Evolutionary conservation across 1,139 yeast species (phyloP), one percentile per base, ranked within the genome.

Genomic region (Meyerozyma sp.): DNA sequence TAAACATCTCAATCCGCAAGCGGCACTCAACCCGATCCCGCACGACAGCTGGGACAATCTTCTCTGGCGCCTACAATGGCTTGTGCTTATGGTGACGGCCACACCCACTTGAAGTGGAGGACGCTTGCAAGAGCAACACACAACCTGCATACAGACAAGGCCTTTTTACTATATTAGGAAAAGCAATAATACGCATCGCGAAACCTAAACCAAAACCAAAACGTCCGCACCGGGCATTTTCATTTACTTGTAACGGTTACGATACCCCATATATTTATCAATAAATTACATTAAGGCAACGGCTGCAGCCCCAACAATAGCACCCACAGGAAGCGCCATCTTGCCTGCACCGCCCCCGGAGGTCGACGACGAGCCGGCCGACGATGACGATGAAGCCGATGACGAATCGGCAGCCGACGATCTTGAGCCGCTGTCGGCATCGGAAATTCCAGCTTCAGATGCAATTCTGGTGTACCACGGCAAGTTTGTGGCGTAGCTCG

Each of bases 401-500:
- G 40, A 30, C n/a, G 43, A 37, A 36, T 38, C 16, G 39, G 10
- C 8, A 46, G 36, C 10, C 44, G 20, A 9, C 43, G 49, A 18
- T 47, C 41, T 7, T 42, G 39, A 20, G 46, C 53, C 4, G 55
- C 32, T 18, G 44, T 46, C 16, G 36, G 50, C 42, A 23, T 49
- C 53, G 36, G 38, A 39, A 39, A 43, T 42, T 10, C 40, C 46
- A 5, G 49, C 49, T 18, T 47, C 63, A 7, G 59, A 59, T 13
- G 49, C 55, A 44, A 70, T 56, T 44, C 72, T 57, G 16, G 68
- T 41, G 55, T 63, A 68, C 78, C 78, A 73, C 29, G 77, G 76
- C 49, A 73, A 65, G 34, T 59, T 58, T 35, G 71, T 62, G 34
- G 75, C 77, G 52, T 59, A 72, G 14, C 52, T 47, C 51, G 56